These are phyloP conservation scores for Curvularia eragrostidis DNA, from an alignment of 2,329 filamentous ascomycete genomes.

Conservation along the genomic window DNA sequence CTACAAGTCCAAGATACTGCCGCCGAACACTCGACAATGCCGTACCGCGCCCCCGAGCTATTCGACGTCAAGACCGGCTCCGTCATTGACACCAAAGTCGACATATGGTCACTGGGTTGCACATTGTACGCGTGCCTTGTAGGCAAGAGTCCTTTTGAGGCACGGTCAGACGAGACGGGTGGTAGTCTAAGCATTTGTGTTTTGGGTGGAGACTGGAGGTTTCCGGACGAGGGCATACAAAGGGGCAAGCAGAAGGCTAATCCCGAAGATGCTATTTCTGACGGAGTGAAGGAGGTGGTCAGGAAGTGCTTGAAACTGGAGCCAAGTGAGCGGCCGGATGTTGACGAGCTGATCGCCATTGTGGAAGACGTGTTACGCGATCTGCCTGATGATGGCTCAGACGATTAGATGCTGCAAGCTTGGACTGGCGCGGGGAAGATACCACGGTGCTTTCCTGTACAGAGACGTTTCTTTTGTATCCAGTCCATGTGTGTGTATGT, in stretches of 20 bases:
- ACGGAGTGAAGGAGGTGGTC: constrained; percentile 85
- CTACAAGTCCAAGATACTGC: constrained; percentile 93
- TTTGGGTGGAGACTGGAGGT: constrained; percentile 92
- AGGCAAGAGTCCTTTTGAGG: constrained; percentile 96
- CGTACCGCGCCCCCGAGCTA: constrained; percentile 94
- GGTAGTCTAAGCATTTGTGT: constrained; percentile 93
- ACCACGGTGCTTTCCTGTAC: background rate
- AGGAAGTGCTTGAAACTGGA: constrained; percentile 86
- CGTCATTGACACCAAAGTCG: constrained; percentile 92
- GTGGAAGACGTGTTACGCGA: constrained; percentile 75
- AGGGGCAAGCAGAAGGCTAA: constrained; percentile 61
- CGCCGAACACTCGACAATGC: constrained; percentile 97
- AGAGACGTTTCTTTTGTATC: background rate
- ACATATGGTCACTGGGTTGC: constrained; percentile 97
- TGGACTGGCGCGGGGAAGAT: background rate
- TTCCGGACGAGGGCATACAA: constrained; percentile 79
- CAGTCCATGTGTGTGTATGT: background rate
- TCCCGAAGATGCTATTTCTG: constrained; percentile 69
- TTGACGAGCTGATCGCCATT: constrained; percentile 80
- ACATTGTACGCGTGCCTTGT: constrained; percentile 97
- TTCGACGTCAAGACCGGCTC: constrained; percentile 97
- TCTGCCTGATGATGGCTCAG: constrained; percentile 66
- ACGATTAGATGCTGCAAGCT: constrained; percentile 13
- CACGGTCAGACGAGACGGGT: constrained; percentile 93
- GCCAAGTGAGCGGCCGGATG: constrained; percentile 83